Evolutionary conservation across 805 yeast species (phyloP), one percentile per base, ranked within the genome.

Genomic region (Candida anglica): DNA sequence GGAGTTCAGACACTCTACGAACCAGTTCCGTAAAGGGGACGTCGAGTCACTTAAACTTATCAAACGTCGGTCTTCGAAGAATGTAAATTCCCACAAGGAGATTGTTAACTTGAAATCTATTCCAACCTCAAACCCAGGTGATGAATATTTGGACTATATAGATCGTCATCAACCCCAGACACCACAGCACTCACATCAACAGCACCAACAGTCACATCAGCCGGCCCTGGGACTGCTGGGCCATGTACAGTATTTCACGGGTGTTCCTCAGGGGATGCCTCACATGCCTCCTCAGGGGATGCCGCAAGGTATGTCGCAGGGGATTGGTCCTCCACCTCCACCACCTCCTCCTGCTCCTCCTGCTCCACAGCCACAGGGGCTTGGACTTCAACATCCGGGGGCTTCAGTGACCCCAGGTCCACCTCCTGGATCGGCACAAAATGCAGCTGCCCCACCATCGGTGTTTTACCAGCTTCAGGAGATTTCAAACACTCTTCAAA

Each of bases 1-100:
- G 98, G 97, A 91, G 62, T 89, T 89, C 59, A 79, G 80, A 38
- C 98, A 89, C 54, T 76, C 85, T 18, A 79, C 86, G 3, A 86
- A 83, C 22, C 71, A 73, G 39, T 89, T 89, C 61, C 73, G 77
- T 44, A 80, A 86, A 33, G 96, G 96, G 27, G 93, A 88, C 53
- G 58, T 77, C 11, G 93, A 80, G 28, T 69, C 82, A 8, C 61
- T 89, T 40, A 75, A 84, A 35, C 67, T 73, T 11, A 91, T 89
- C 53, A 89, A 86, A 56, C 70, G 98, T 41, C 64, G 96, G 30
- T 76, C 93, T 25, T 57, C 60, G 28, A 63, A 63, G 41, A 65
- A 62, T 36, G 49, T 58, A 28, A 56, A 53, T 40, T 45, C 58
- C 14, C 68, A 58, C 36, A 60, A 63, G 43, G 72, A 66, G 39